Base-by-base conservation (phyloP, 2,329 filamentous ascomycete species). In the Aureobasidium mangrovei region DNA sequence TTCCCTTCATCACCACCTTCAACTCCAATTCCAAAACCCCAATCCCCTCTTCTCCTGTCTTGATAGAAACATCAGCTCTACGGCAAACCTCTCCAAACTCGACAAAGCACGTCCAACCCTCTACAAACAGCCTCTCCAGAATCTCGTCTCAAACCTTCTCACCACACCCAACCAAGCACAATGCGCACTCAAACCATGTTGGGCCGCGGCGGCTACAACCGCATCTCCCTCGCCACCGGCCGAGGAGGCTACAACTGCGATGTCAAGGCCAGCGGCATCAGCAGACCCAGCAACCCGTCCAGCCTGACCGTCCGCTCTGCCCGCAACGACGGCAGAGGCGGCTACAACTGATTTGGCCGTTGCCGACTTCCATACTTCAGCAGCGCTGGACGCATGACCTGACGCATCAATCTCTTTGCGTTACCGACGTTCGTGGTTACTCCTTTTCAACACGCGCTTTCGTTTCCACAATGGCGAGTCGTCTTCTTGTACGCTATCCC, bases 131-230 rank as follows among this genome's bases (percentile, higher is more conserved):
- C 38, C n/a, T 41, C 7, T 41, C 7, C 38, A 7, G 27, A 42
- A 12, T 4, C 4, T 4, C 24, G 26, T 7, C 28, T 7, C 32
- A 9, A 7, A 18, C 7, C 12, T n/a, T 8, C 38, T 41, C 26
- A 38, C 46, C 49, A 49, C 44, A 56, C 56, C 59, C 58, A 49
- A 53, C 46, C 28, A 36, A 12, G 24, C 18, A 47, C 7, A 32
- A 54, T 54, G 51, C n/a, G 45, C 28, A n/a, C 28, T 4, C 41
- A 39, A 46, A 56, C 45, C 46, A 57, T 47, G 60, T 70, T 67
- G 67, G 67, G 66, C 59, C 69, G 69, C 51, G 69, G 68, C 59
- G 71, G 70, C 48, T 74, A 73, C 68, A 73, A 73, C 67, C 71
- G 64, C 62, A 60, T 61, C 35, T 40, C 28, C 8, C 4, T 29